Evolutionary conservation across 148 eudicot species (phyloP), one percentile per base, ranked within the genome.

Genomic region (Drosera capensis): DNA sequence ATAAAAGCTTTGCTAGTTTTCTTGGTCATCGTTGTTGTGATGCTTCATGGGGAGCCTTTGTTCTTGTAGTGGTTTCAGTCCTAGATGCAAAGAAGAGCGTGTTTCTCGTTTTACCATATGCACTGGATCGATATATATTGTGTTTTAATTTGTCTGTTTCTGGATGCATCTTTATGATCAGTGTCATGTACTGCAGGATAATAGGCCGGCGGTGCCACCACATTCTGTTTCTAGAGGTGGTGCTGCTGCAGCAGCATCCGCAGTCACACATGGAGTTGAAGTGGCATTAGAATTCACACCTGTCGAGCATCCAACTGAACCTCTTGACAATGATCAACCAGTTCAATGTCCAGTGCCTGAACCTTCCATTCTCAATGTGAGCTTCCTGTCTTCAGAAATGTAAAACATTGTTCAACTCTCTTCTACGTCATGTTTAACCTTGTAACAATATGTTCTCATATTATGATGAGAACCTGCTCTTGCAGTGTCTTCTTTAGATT

Each of bases 341-440:
- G 74, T 80, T 43, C 78, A 62, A 35, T 90, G 97, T 61, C 95
- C 97, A 20, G 43, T 66, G 29, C 97, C 93, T 0, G 97, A 90
- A 59, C 97, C 93, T 51, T 84, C 93, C 25, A 80, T 90, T 51
- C 72, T 84, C 14, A 84, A 90, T 66, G 97, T 90, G 63, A 80
- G 93, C 38, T 34, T 34, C n/a, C 38, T 34, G 13, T 5, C 38
- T 34, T 34, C n/a, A 34, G 38, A 34, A 15, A 34, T 34, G 13
- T 5, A 2, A 13, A 28, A 28, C 38, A 34, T 15, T 8, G 15
- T 40, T 11, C 14, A 37, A 5, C 3, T 9, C 14, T 11, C 14
- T 14, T 8, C 7, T 3, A 15, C 43, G 4, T 1, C 15, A 5
- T 4, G 9, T 40, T 5, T 15, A 2, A n/a, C n/a, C n/a, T n/a